Percentiles rank a stretch among this genome's conserved stretches.
Evolutionary conservation across 2,329 filamentous ascomycete genomes (phyloP).

Genomic region (Botryotinia globosa): DNA sequence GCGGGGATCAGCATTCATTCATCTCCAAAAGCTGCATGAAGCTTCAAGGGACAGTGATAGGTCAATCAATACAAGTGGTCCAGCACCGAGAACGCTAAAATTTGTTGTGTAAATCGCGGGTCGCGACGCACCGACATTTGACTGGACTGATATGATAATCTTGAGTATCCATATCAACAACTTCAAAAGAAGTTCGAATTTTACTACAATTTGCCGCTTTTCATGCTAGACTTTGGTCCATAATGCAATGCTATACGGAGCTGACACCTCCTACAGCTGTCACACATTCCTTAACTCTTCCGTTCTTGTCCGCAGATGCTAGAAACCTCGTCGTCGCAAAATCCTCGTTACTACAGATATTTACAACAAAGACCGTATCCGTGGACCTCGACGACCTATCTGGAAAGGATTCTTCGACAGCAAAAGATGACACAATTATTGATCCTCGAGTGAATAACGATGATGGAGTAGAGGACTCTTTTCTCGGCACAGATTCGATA

Average conservation of each 20-base stretch:
- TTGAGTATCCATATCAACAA: not conserved
- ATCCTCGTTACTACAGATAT: constrained; percentile 90
- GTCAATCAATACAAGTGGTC: not conserved
- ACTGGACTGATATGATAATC: not conserved
- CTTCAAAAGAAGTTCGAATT: constrained; percentile 12
- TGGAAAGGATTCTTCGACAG: constrained; percentile 32
- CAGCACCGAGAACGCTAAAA: constrained; percentile 2
- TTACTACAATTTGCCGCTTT: constrained; percentile 21
- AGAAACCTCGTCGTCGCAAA: constrained; percentile 89
- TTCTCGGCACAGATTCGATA: constrained; percentile 61
- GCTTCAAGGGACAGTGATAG: constrained; percentile 12
- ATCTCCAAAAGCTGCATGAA: not conserved
- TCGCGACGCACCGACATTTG: constrained; percentile 11
- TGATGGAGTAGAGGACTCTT: constrained; percentile 63
- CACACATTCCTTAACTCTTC: constrained; percentile 77
- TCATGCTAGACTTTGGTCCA: constrained; percentile 23
- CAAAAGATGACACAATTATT: constrained; percentile 48
- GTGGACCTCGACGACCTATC: constrained; percentile 50
- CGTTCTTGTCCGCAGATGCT: constrained; percentile 72
- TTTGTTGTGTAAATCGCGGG: constrained; percentile 13
- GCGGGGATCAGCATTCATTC: not conserved
- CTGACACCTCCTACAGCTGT: constrained; percentile 91
- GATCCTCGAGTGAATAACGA: constrained; percentile 54
- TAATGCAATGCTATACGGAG: constrained; percentile 98
- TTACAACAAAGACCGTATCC: constrained; percentile 66